phyloP scores from a whole-genome alignment of 441 rosid genomes.

The Syzygium malaccense region DNA sequence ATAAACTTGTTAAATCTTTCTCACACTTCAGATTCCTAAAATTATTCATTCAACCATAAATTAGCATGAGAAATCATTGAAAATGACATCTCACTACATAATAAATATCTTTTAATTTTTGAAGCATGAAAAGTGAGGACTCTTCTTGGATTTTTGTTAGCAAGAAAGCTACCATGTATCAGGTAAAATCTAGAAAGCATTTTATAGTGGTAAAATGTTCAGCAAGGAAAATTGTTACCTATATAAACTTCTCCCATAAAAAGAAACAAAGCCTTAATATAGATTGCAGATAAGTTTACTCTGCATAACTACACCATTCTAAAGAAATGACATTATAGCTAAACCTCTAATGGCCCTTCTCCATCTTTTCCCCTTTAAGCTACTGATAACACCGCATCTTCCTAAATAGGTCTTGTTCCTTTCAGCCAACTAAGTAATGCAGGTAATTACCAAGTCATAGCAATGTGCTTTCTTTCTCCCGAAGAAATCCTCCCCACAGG shows the following conservation, averaged over 20 bases:
- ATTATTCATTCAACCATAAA: neutral
- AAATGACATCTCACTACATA: neutral
- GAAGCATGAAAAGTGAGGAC: neutral
- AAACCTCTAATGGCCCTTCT: neutral
- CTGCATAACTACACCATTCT: neutral
- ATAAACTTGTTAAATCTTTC: neutral
- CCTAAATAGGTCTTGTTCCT: neutral
- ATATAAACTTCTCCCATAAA: neutral
- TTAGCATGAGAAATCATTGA: neutral
- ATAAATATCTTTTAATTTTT: neutral
- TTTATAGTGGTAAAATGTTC: neutral
- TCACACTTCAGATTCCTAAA: neutral
- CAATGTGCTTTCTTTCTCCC: neutral
- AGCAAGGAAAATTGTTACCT: neutral
- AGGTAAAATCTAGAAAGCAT: neutral
- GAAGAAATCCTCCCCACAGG: neutral
- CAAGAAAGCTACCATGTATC: neutral
- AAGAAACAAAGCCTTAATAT: neutral
- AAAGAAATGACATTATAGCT: neutral
- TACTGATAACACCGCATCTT: neutral
- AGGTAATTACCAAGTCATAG: neutral
- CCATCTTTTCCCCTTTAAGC: neutral
- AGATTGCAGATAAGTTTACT: neutral
- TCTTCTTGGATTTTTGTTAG: neutral
- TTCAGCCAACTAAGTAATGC: neutral